Conservation (phyloP, 192 early-diverging fungal genomes). For the Globomyces pollinis-pini region DNA sequence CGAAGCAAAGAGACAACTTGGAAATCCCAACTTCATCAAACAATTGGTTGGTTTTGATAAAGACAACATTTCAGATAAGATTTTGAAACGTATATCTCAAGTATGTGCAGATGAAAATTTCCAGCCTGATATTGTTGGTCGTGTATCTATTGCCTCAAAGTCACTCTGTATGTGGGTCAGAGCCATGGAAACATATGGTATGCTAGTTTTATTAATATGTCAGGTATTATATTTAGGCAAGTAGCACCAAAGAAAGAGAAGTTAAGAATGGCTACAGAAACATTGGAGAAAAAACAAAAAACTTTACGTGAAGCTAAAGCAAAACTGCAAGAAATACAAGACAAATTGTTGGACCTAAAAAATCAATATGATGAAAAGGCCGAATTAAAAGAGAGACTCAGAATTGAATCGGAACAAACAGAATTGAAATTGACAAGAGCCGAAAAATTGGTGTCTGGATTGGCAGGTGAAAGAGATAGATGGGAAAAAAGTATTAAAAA, state of each 20-base stretch:
- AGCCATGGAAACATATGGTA: constrained; percentile 55
- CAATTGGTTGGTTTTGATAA: constrained; percentile 54
- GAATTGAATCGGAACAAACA: constrained; percentile 48
- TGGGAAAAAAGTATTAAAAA: constrained; percentile 49
- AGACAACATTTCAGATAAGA: constrained; percentile 55
- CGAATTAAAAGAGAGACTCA: constrained; percentile 46
- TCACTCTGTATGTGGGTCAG: constrained; percentile 57
- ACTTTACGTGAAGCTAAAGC: constrained; percentile 46
- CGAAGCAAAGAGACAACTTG: constrained; percentile 51
- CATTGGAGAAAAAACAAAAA: constrained; percentile 52
- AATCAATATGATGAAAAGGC: constrained; percentile 54
- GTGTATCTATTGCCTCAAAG: constrained; percentile 51
- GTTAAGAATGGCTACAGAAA: constrained; percentile 45
- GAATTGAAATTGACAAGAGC: constrained; percentile 45
- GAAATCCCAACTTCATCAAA: constrained; percentile 60
- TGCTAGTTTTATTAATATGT: neutral
- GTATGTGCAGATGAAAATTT: constrained; percentile 52
- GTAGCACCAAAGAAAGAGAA: constrained; percentile 55
- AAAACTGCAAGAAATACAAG: constrained; percentile 55
- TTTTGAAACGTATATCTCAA: constrained; percentile 44
- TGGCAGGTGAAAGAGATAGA: constrained; percentile 48
- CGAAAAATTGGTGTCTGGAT: constrained; percentile 49
- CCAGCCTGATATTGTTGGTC: constrained; percentile 48
- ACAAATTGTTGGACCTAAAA: constrained; percentile 52
- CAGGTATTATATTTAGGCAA: constrained; percentile 43